Evolutionary conservation across 805 yeast genomes (phyloP), one percentile per base, ranked within the genome.

Genomic region (Saturnispora sekii): DNA sequence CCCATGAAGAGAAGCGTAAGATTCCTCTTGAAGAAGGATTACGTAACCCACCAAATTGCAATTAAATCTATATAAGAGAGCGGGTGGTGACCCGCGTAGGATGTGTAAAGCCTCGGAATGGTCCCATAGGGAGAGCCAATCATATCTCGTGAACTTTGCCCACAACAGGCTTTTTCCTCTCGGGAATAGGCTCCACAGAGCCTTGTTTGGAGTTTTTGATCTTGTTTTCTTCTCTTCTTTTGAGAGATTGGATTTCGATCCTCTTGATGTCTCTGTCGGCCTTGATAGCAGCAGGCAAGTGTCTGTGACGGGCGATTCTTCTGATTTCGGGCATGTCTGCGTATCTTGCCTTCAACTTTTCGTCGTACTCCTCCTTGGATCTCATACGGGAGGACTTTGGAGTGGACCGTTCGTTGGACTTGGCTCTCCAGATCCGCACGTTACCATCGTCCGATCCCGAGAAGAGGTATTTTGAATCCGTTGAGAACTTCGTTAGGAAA

Each of bases 381-480:
- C 93, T 77, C 65, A 86, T 84, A 56, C 84, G 77, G 9, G 93
- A 67, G 2, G 93, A 79, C 65, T 85, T 84, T 50, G 87, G 81
- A 47, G 79, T 79, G 1, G 94, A 72, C 57, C 97, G 73, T 48
- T 86, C 95, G 62, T 84, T 77, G 0, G 97, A 94, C 46, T 74
- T 74, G 9, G 95, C 66, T 64, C 98, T 74, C 99, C 99, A 93
- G 46, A 94, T 56, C 54, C 99, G 73, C 28, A 94, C 79, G 63
- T 94, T 94, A 53, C 96, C 94, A 62, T 93, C 99, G 63, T 93
- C 98, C 2, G 96, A 85, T 15, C 97, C 98, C 48, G 87, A 77
- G 42, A 89, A 65, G 32, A 93, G 77, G 65, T 87, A 93, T 58
- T 81, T 79, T 45, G 94, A 74, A 64, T 93, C 99, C 77, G 87